Percentiles rank a stretch among this genome's conserved stretches.
Conservation (phyloP, 1,284 basidiomycete species). For the Wallemia ichthyophaga region DNA sequence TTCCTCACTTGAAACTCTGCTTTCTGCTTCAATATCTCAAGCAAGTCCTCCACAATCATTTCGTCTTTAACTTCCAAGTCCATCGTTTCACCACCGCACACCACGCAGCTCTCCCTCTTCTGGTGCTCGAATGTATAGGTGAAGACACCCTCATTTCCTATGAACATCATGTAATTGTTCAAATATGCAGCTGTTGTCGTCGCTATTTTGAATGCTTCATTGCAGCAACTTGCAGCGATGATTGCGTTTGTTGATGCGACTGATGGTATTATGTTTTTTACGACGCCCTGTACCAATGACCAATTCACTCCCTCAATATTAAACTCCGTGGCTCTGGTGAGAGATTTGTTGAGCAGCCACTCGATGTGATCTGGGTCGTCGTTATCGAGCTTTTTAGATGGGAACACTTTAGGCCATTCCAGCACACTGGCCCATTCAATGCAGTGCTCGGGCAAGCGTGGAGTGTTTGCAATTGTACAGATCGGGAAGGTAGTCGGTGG, state of each 20-base stretch:
- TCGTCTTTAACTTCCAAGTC: constrained; percentile 35
- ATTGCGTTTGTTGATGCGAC: constrained; percentile 91
- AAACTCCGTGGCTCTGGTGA: constrained; percentile 57
- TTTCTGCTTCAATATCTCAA: constrained; percentile 51
- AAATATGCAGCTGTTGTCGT: constrained; percentile 77
- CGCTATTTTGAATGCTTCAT: constrained; percentile 96
- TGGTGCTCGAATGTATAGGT: constrained; percentile 95
- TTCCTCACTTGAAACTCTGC: constrained; percentile 81
- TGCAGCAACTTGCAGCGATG: constrained; percentile 72
- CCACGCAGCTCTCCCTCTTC: constrained; percentile 71
- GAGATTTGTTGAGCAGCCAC: constrained; percentile 64
- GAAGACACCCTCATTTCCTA: constrained; percentile 86
- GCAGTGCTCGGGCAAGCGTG: constrained; percentile 89
- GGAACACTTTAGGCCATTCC: constrained; percentile 73
- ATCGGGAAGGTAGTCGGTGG: constrained; percentile 92
- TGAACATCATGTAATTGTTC: constrained; percentile 89
- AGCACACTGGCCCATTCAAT: constrained; percentile 99
- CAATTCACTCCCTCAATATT: constrained; percentile 95
- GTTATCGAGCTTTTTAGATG: constrained; percentile 53
- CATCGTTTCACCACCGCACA: constrained; percentile 72
- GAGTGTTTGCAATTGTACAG: constrained; percentile 97
- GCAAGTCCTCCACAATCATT: constrained; percentile 48
- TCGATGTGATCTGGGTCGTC: constrained; percentile 90
- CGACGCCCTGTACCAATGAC: constrained; percentile 89
- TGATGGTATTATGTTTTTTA: constrained; percentile 98